phyloP scores from a whole-genome alignment of 192 early-diverging fungal genomes.

The Entophlyctis luteolus region DNA sequence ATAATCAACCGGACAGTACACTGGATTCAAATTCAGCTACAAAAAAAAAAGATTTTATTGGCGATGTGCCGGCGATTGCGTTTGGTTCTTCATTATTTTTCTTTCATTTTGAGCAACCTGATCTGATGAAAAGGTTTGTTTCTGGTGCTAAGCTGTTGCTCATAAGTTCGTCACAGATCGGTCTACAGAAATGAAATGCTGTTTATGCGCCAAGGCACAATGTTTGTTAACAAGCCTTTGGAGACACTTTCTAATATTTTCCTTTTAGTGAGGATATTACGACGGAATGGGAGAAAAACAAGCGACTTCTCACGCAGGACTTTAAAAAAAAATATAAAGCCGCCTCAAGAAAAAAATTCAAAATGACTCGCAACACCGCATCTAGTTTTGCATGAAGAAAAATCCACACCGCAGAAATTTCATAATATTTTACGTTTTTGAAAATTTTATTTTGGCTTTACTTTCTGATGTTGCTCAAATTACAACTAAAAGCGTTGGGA shows the following conservation, averaged over 20 bases:
- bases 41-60: neutral
- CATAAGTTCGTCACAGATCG: neutral
- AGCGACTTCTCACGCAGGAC: neutral
- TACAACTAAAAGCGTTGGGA: too few species aligned
- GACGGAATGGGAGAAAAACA: conserved; percentile 14
- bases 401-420: too few species aligned
- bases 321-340: conserved; percentile 10
- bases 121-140: neutral
- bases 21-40: neutral
- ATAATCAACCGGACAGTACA: neutral
- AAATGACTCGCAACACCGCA: conserved; percentile 1
- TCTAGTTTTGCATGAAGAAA: too few species aligned
- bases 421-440: too few species aligned
- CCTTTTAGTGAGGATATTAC: neutral
- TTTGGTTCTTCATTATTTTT: conserved; percentile 11
- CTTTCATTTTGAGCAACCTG: conserved; percentile 13
- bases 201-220: neutral
- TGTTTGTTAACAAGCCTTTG: neutral
- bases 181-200: neutral
- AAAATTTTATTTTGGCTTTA: too few species aligned
- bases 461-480: too few species aligned
- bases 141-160: neutral
- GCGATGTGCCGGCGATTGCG: neutral
- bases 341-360: conserved; percentile 2
- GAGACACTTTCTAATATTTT: neutral